Evolutionary conservation across 768 basidiomycete genomes (phyloP).

Genomic region (Asterophora lycoperdoides): DNA sequence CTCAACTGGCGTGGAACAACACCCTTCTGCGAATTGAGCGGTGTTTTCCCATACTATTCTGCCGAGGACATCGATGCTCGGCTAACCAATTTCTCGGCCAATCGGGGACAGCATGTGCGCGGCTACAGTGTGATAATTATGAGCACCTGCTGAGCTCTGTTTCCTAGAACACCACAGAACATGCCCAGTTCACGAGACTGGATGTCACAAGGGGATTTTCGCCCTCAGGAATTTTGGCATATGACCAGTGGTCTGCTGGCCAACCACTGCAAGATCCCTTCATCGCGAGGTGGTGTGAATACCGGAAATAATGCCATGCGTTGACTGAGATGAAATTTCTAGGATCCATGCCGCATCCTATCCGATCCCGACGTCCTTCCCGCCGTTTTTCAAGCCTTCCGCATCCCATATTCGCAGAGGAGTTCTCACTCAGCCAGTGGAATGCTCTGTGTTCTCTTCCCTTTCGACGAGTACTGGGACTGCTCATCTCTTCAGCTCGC

Average conservation of each 20-base stretch:
- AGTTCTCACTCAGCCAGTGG: slow-evolving; percentile 12
- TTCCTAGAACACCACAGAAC: slow-evolving; percentile 6
- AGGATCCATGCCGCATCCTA: slow-evolving; percentile 51
- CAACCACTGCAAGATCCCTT: slow-evolving; percentile 26
- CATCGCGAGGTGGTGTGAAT: slow-evolving; percentile 33
- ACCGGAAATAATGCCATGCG: not conserved
- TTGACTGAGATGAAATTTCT: slow-evolving; percentile 6
- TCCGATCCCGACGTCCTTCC: slow-evolving; percentile 60
- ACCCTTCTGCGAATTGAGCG: slow-evolving; percentile 54
- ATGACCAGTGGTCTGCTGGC: slow-evolving; percentile 35
- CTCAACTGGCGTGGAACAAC: slow-evolving; percentile 52
- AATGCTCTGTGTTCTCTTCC: slow-evolving; percentile 37
- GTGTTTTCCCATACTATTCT: slow-evolving; percentile 43
- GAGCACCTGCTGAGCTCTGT: not conserved
- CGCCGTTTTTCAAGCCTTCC: slow-evolving; percentile 36
- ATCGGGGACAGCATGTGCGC: slow-evolving; percentile 17
- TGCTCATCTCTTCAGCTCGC: slow-evolving; percentile 40
- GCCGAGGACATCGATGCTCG: slow-evolving; percentile 25
- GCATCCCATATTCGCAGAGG: slow-evolving; percentile 8
- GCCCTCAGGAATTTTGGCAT: slow-evolving; percentile 27
- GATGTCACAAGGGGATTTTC: slow-evolving; percentile 63
- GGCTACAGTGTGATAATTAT: not conserved
- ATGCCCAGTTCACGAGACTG: slow-evolving; percentile 34
- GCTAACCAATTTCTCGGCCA: slow-evolving; percentile 40
- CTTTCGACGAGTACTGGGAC: slow-evolving; percentile 39